Evolutionary conservation across 2,329 filamentous ascomycete species (phyloP), one percentile per base, ranked within the genome.

Genomic region (Apiospora hydei): DNA sequence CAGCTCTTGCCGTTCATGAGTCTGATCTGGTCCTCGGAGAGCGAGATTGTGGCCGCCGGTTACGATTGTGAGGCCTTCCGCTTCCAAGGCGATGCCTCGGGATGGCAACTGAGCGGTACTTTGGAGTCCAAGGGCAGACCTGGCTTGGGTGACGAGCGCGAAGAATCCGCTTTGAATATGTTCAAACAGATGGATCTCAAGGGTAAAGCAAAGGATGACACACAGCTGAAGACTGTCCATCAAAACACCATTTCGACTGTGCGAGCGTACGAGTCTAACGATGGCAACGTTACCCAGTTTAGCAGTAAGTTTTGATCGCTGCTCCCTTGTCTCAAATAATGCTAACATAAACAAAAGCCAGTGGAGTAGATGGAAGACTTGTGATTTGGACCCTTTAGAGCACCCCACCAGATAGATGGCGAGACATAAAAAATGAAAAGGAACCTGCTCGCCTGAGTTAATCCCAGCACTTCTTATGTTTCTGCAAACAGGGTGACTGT

Each of bases 141-240:
- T 41, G 92, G 89, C 57, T 82, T 87, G 71, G 91, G 88, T 72
- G 89, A 90, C 72, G 85, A 86, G 72, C 89, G 93, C 44, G 96
- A 98, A 83, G 96, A 98, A 82, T 96, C 93, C 75, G 96, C 96
- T 34, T 86, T 98, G 82, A 98, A 98, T 84, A 98, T 98, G 94
- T 99, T 99, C 86, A 91, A 91, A 79, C 95, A 98, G 86, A 98
- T 99, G 96, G 96, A 99, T 83, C 88, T 99, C 76, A 98, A 96
- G 88, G 96, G 96, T 74, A 97, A 97, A 84, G 86, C 88, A 71
- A 94, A 94, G 80, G 95, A 97, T 79, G 95, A 98, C 81, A 98
- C 95, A 4, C 94, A 97, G 85, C 88, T 99, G 77, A 96, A 94
- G 85, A 98, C 96, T 14, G 91, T 96, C 67, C 96, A 99, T 84